These are phyloP conservation scores for Cordia subcordata DNA, from an alignment of 257 asterid genomes.

Conservation along the genomic window DNA sequence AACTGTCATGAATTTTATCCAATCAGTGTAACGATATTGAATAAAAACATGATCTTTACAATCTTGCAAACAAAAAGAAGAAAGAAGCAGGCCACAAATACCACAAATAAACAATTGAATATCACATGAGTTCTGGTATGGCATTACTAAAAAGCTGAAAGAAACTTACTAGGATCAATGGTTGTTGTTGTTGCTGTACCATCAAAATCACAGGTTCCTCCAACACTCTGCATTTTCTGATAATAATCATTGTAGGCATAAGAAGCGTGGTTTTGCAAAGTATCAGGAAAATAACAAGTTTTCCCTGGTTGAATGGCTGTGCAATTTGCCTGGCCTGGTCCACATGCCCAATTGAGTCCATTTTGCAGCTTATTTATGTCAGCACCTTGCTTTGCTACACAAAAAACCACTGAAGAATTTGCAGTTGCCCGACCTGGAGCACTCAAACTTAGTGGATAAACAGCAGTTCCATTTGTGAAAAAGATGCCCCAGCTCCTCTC, in stretches of 20 bases:
- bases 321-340: slow-evolving; percentile 76
- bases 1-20: too few relatives aligned
- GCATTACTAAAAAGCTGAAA: background rate
- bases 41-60: too few relatives aligned
- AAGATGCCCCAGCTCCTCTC: slow-evolving; percentile 75
- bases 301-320: slow-evolving; percentile 58
- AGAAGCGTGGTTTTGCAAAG: slow-evolving; percentile 71
- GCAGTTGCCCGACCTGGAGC: slow-evolving; percentile 15
- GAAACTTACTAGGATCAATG: slow-evolving; percentile 75
- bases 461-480: slow-evolving; percentile 50
- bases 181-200: slow-evolving; percentile 60
- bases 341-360: slow-evolving; percentile 92
- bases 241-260: slow-evolving; percentile 83
- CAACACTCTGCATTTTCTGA: slow-evolving; percentile 50
- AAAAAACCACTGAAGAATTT: slow-evolving; percentile 48
- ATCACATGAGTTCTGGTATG: background rate
- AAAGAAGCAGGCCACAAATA: background rate
- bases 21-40: too few relatives aligned
- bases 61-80: background rate
- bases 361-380: slow-evolving; percentile 38
- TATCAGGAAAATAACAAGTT: slow-evolving; percentile 65
- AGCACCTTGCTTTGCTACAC: slow-evolving; percentile 54
- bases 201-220: slow-evolving; percentile 79
- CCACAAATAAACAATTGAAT: background rate
- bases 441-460: slow-evolving; percentile 47